Percentiles rank a stretch among this genome's conserved stretches.
Conservation (phyloP, 2,329 filamentous ascomycete genomes). For the Ceratocystis huliohia region DNA sequence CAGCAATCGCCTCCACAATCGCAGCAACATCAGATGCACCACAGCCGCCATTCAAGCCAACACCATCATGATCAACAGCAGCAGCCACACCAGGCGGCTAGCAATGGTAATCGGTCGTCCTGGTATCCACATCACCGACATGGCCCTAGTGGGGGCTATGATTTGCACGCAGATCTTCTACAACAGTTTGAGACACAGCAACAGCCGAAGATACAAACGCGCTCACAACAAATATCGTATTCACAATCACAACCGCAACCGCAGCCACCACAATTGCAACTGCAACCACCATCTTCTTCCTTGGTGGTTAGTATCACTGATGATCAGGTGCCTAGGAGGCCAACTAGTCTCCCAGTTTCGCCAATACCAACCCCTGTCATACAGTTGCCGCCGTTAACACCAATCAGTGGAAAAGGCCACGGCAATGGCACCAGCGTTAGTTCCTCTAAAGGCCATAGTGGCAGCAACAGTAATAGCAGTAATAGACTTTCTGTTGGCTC, state of each 20-base stretch:
- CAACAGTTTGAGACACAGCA: constrained; percentile 35
- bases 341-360: constrained; percentile 19
- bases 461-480: not conserved
- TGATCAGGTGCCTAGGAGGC: constrained; percentile 14
- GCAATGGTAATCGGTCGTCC: constrained; percentile 12
- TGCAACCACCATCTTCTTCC: constrained; percentile 4
- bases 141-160: constrained; percentile 27
- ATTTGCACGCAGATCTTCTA: constrained; percentile 43
- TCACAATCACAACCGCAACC: constrained; percentile 1
- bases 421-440: not conserved
- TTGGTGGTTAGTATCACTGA: constrained; percentile 16
- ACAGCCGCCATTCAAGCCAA: constrained; percentile 6
- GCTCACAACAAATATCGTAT: constrained; percentile 1
- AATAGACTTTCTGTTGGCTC: constrained; percentile 16
- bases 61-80: not conserved
- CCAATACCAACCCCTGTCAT: constrained; percentile 18
- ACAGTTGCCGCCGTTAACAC: constrained; percentile 13
- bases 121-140: constrained; percentile 20
- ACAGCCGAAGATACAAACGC: constrained; percentile 4
- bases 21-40: constrained; percentile 12
- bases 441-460: not conserved
- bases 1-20: constrained; percentile 22
- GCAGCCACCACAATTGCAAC: not conserved
- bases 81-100: not conserved
- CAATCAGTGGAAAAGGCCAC: constrained; percentile 6